phyloP scores from a whole-genome alignment of 306 rosid species.

The Nissolia schottii region DNA sequence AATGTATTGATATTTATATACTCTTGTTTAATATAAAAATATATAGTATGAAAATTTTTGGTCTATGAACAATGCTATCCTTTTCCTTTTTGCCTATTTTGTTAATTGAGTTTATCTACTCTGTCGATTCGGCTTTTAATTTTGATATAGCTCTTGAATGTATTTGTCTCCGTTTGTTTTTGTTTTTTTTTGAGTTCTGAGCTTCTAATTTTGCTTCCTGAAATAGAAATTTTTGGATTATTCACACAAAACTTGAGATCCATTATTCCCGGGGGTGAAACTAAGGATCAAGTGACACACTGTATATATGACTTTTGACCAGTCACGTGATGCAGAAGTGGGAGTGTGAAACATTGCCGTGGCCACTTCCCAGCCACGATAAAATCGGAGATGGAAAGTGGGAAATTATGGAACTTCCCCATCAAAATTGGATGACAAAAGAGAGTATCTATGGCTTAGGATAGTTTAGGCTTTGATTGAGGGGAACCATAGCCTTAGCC shows the following conservation, averaged over 20 bases:
- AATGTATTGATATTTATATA: too few species aligned
- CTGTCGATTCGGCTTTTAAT: neutral
- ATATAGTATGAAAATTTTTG: too few species aligned
- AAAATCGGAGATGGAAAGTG: too few species aligned
- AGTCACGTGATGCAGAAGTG: neutral
- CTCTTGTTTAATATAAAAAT: too few species aligned
- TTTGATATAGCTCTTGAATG: neutral
- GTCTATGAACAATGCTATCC: too few species aligned
- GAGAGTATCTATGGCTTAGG: neutral
- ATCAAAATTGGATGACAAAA: too few species aligned
- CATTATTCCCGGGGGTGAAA: neutral
- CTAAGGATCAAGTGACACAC: neutral
- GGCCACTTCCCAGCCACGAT: neutral
- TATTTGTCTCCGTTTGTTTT: neutral
- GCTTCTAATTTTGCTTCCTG: neutral
- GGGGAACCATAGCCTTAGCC: neutral
- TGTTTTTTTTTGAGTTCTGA: too few species aligned
- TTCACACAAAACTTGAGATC: neutral
- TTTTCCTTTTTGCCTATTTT: neutral
- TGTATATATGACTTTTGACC: neutral
- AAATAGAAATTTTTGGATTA: neutral
- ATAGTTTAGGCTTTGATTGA: neutral
- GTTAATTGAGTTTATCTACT: neutral
- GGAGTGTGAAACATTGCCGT: neutral
- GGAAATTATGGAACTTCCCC: too few species aligned